Base-by-base conservation (phyloP, 768 basidiomycete species). In the Kwoniella heveanensis region DNA sequence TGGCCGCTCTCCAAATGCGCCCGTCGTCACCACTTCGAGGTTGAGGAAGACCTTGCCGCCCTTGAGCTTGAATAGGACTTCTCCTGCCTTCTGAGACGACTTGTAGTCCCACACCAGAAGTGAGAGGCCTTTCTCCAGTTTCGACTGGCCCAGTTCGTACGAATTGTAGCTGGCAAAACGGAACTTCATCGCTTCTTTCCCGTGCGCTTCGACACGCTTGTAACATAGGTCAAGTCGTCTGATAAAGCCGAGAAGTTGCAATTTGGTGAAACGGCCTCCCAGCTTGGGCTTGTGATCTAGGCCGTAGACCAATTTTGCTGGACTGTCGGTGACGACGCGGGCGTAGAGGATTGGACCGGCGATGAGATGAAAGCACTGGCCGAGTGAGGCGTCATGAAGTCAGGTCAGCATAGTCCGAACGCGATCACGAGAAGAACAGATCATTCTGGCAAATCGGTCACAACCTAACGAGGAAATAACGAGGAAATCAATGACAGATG, bases 301-400 rank as follows among this genome's bases (percentile, higher is more conserved):
- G 0, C 50, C 59, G 25, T 44, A 52, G 50, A 60, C 25, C 0
- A 60, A 22, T 24, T 39, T 9, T 17, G 22, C n/a, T 0, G 59
- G 59, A 26, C 36, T 29, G 19, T 46, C 24, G 0, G 51, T 53
- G 36, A 60, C 22, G 1, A 60, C 51, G 26, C 51, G 7, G 10
- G 59, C 39, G 51, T 60, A 60, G 5, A 60, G 59, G 12, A 60
- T 50, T 5, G 50, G 50, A 0, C 50, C 49, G 8, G 59, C 26
- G 25, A 60, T 27, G 13, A 7, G 26, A 22, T 60, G 36, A 25
- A 60, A 60, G 7, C 27, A 3, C 59, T 60, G 36, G n/a, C n/a
- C n/a, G n/a, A n/a, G n/a, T n/a, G n/a, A n/a, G n/a, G n/a, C n/a
- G n/a, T n/a, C n/a, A n/a, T n/a, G n/a, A n/a, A n/a, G n/a, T n/a